Conservation (phyloP, 192 early-diverging fungal species). For the Hyaloraphidium curvatum region DNA sequence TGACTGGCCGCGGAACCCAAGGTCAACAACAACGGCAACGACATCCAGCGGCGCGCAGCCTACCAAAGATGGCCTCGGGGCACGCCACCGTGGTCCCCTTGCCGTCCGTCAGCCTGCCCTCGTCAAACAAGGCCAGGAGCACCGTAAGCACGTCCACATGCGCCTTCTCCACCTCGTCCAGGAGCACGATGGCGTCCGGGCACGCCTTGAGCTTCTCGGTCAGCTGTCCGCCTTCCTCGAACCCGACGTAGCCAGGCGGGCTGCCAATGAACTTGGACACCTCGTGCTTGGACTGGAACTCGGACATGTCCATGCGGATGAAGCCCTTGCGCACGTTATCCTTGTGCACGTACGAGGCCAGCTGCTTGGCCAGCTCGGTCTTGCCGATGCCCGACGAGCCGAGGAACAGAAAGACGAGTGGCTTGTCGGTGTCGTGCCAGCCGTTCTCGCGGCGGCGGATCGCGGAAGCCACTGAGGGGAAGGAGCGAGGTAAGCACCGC, state of each 20-base stretch:
- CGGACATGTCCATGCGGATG: slow-evolving; percentile 24
- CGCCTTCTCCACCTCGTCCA: slow-evolving; percentile 26
- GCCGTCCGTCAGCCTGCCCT: slow-evolving; percentile 22
- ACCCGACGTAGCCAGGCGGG: slow-evolving; percentile 24
- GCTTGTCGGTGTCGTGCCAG: slow-evolving; percentile 27
- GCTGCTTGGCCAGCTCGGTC: slow-evolving; percentile 20
- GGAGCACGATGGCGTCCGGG: slow-evolving; percentile 20
- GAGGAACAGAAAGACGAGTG: slow-evolving; percentile 22
- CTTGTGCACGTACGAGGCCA: slow-evolving; percentile 16
- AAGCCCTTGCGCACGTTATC: slow-evolving; percentile 13
- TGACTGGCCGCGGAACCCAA: slow-evolving; percentile 15
- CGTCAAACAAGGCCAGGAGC: slow-evolving; percentile 24
- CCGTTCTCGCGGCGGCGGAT: slow-evolving; percentile 25
- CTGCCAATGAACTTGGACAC: slow-evolving; percentile 22
- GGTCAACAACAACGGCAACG: not conserved
- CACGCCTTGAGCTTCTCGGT: slow-evolving; percentile 23
- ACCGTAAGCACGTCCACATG: slow-evolving; percentile 23
- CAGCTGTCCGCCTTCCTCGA: slow-evolving; percentile 24
- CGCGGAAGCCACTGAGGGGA: slow-evolving; percentile 21
- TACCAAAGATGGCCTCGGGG: not conserved
- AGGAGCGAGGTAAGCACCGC: too few relatives aligned
- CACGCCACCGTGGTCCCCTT: slow-evolving; percentile 12
- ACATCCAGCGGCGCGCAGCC: not conserved
- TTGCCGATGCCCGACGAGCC: slow-evolving; percentile 24
- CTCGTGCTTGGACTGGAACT: slow-evolving; percentile 23